Percentiles rank a stretch among this genome's conserved stretches.
Evolutionary conservation across 2,329 filamentous ascomycete genomes (phyloP).

Genomic region (Metarhizium sp.): DNA sequence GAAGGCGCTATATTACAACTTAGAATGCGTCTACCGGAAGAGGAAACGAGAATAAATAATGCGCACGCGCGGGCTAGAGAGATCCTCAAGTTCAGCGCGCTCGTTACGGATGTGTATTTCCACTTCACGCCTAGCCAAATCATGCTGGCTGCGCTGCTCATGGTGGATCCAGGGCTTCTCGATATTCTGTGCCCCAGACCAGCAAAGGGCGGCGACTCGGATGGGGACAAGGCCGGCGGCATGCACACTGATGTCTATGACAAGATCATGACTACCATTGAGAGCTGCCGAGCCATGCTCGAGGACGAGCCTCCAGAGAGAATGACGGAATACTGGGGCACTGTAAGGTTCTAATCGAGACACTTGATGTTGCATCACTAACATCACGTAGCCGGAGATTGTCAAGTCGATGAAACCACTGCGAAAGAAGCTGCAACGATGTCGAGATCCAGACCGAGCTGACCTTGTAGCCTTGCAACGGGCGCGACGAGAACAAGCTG

Average conservation of each 20-base stretch:
- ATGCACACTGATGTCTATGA: conserved; percentile 24
- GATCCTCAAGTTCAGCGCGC: conserved; percentile 66
- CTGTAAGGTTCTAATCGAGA: conserved; percentile 25
- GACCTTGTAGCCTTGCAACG: conserved; percentile 62
- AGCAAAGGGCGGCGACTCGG: conserved; percentile 19
- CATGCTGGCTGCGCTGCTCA: conserved; percentile 70
- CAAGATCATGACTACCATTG: conserved; percentile 40
- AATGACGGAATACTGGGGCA: conserved; percentile 44
- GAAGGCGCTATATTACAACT: conserved; percentile 84
- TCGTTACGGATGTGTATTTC: conserved; percentile 94
- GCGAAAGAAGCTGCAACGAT: conserved; percentile 61
- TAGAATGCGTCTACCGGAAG: conserved; percentile 54
- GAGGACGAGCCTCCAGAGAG: conserved; percentile 47
- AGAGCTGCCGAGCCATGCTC: conserved; percentile 44
- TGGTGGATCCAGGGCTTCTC: conserved; percentile 60
- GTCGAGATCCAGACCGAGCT: conserved; percentile 63
- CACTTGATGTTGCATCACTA: neutral
- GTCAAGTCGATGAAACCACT: conserved; percentile 43
- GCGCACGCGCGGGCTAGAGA: conserved; percentile 68
- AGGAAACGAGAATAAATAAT: conserved; percentile 40
- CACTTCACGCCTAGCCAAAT: conserved; percentile 93
- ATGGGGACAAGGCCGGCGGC: conserved; percentile 12
- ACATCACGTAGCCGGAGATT: conserved; percentile 28
- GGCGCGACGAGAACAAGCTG: conserved; percentile 47
- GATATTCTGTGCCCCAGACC: conserved; percentile 36